Evolutionary conservation across 1,284 basidiomycete genomes (phyloP).

Genomic region (Flammula alnicola): DNA sequence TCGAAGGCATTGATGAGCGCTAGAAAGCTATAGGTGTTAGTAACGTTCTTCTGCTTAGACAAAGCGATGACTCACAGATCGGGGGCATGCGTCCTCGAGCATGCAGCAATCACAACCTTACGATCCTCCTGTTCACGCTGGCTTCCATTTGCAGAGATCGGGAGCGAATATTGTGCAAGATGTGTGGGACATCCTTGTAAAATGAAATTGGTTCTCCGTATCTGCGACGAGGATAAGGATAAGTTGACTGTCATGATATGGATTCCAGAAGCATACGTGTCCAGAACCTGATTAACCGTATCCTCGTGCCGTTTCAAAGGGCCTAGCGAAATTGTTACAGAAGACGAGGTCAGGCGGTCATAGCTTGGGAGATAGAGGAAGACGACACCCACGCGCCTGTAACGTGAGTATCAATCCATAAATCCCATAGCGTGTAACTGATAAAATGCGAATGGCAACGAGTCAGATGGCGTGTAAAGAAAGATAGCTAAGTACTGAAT

Average conservation of each 20-base stretch:
- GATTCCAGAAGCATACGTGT: conserved; percentile 47
- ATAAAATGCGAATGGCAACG: conserved; percentile 8
- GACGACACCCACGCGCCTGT: conserved; percentile 42
- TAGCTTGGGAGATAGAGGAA: too few relatives aligned
- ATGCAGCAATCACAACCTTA: conserved; percentile 63
- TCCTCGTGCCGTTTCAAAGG: conserved; percentile 65
- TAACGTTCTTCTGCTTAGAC: background rate
- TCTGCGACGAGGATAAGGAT: conserved; percentile 36
- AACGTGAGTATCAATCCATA: conserved; percentile 84
- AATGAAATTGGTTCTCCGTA: conserved; percentile 64
- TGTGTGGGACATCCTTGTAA: conserved; percentile 78
- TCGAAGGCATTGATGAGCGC: conserved; percentile 76
- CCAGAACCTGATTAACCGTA: conserved; percentile 62
- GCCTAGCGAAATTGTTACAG: conserved; percentile 35
- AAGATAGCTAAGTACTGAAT: background rate
- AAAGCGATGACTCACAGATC: conserved; percentile 56
- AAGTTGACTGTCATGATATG: conserved; percentile 13
- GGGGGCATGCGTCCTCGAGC: conserved; percentile 75
- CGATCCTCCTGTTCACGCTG: conserved; percentile 45
- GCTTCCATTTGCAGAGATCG: conserved; percentile 6
- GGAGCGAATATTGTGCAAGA: conserved; percentile 66
- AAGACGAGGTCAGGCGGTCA: background rate
- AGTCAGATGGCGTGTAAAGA: conserved; percentile 2
- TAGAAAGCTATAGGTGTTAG: conserved; percentile 31
- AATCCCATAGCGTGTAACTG: conserved; percentile 84